A percentile compares a stretch with the other conserved stretches of the same genome.
Evolutionary conservation across 1,284 basidiomycete species (phyloP).

Genomic region (Filobasidium uniguttulatum): DNA sequence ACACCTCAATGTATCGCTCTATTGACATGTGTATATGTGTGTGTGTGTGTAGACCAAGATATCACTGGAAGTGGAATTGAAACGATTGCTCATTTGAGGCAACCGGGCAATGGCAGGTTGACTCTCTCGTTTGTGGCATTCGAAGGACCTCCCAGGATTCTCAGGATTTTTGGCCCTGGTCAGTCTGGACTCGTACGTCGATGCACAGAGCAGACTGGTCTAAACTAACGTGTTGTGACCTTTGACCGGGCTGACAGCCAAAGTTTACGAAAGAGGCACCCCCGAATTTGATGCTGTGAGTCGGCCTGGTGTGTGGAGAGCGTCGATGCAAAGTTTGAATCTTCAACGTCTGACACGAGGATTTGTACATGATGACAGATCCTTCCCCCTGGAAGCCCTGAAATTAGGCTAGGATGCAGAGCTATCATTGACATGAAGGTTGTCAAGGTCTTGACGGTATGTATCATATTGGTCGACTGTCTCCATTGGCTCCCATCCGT

Average conservation of each 20-base stretch:
- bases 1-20: too few relatives aligned
- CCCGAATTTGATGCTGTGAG: slow-evolving; percentile 9
- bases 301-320: too few relatives aligned
- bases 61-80: slow-evolving; percentile 15
- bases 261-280: slow-evolving; percentile 6
- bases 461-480: too few relatives aligned
- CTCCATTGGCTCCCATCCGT: too few relatives aligned
- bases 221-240: too few relatives aligned
- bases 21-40: too few relatives aligned
- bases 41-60: slow-evolving; percentile 11
- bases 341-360: too few relatives aligned
- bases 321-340: too few relatives aligned
- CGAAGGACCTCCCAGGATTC: slow-evolving; percentile 15
- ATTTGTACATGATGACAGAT: slow-evolving; percentile 2
- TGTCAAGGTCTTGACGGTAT: too few relatives aligned
- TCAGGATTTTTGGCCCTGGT: slow-evolving; percentile 16
- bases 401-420: slow-evolving; percentile 14
- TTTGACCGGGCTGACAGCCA: too few relatives aligned
- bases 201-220: background rate
- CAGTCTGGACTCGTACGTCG: background rate
- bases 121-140: slow-evolving; percentile 18
- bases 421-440: slow-evolving; percentile 13
- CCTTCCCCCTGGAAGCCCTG: slow-evolving; percentile 10
- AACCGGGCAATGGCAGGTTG: slow-evolving; percentile 14
- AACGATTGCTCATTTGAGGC: slow-evolving; percentile 16